Conservation (phyloP, 1,284 basidiomycete species). For the Cystobasidium pallidum region DNA sequence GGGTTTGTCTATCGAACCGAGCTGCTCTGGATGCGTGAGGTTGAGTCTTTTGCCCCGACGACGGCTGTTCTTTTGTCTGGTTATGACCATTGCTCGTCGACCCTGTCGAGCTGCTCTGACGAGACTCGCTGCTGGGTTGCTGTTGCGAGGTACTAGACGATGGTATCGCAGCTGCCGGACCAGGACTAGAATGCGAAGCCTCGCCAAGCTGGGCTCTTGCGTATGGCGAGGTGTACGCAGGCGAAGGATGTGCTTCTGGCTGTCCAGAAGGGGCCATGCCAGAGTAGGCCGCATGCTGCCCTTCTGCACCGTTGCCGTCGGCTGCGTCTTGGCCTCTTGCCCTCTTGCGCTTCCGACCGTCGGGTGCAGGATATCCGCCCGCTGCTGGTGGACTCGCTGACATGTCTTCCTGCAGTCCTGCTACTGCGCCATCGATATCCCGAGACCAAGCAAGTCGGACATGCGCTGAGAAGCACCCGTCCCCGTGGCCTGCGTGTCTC, state of each 20-base stretch:
- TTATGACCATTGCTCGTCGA: conserved; percentile 1
- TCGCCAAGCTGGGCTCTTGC: background rate
- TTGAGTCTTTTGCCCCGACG: background rate
- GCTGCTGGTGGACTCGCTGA: conserved; percentile 8
- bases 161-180: background rate
- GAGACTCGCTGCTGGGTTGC: background rate
- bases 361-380: background rate
- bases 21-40: conserved; percentile 23
- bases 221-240: conserved; percentile 1
- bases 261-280: background rate
- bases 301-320: background rate
- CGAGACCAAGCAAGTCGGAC: background rate
- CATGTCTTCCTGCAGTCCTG: background rate
- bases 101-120: background rate
- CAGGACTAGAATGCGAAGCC: conserved; percentile 11
- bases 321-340: conserved; percentile 6
- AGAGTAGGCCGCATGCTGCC: background rate
- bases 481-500: background rate
- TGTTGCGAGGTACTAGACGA: background rate
- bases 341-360: conserved; percentile 23
- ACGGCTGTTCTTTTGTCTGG: background rate
- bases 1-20: conserved; percentile 5
- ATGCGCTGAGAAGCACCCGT: background rate
- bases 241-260: background rate
- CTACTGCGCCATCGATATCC: background rate